These are phyloP conservation scores for Mucor saturninus DNA, from an alignment of 371 early-diverging fungal species.

Conservation along the genomic window DNA sequence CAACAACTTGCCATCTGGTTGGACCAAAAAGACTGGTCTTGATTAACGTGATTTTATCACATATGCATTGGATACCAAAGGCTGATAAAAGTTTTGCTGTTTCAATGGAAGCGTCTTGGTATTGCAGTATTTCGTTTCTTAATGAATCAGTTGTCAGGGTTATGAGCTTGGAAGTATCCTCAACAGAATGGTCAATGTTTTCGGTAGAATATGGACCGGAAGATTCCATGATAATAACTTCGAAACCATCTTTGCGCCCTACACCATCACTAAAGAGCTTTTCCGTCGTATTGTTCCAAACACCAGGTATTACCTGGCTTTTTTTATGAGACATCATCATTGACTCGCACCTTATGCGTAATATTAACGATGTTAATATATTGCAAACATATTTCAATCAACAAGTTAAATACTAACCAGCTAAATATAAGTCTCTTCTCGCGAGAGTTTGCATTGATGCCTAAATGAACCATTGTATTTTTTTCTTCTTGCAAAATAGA, in stretches of 20 bases:
- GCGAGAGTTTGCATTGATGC: no score
- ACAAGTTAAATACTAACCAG: constrained; percentile 15
- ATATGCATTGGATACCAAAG: constrained; percentile 11
- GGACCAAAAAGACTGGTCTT: constrained; percentile 16
- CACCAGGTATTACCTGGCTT: constrained; percentile 20
- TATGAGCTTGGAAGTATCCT: constrained; percentile 13
- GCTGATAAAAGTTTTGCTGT: constrained; percentile 21
- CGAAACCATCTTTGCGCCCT: constrained; percentile 18
- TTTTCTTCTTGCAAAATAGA: no score
- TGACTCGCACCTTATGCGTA: constrained; percentile 18
- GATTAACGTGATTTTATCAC: constrained; percentile 19
- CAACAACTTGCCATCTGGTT: constrained; percentile 18
- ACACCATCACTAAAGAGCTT: constrained; percentile 15
- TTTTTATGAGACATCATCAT: constrained; percentile 19
- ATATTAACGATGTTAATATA: constrained; percentile 12
- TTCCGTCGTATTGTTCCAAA: constrained; percentile 18
- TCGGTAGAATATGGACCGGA: constrained; percentile 12
- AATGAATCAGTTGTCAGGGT: constrained; percentile 13
- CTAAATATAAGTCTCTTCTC: no score
- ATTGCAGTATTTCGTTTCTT: constrained; percentile 18
- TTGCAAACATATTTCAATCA: constrained; percentile 9
- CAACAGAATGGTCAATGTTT: constrained; percentile 14
- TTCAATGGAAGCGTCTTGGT: constrained; percentile 13
- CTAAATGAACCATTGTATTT: no score
- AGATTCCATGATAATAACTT: constrained; percentile 15